phyloP scores from a whole-genome alignment of 805 yeast genomes.

The Blastobotrys muscicola region DNA sequence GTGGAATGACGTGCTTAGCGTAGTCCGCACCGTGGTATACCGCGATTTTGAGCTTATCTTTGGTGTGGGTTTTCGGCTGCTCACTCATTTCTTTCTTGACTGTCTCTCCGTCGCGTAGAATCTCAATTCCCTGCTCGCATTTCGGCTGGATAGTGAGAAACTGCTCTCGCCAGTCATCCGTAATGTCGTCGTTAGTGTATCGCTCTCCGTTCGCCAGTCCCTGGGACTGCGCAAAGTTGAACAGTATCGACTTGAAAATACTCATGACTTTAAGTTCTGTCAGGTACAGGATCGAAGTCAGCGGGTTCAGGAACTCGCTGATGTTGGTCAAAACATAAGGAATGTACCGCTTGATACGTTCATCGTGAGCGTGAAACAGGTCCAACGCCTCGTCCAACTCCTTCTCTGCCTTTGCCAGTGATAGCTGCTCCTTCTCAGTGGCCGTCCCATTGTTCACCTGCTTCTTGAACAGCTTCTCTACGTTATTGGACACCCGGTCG shows the following conservation, averaged over 20 bases:
- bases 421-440: constrained; percentile 23
- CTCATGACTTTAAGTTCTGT: constrained; percentile 21
- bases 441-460: constrained; percentile 2
- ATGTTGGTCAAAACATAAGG: constrained; percentile 23
- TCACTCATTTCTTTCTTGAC: constrained; percentile 19
- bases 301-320: constrained; percentile 25
- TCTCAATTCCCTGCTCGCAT: constrained; percentile 21
- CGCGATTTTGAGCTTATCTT: constrained; percentile 21
- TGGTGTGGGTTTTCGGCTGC: constrained; percentile 11
- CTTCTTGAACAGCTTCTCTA: constrained; percentile 24
- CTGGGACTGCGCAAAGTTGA: constrained; percentile 18
- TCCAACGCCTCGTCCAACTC: constrained; percentile 26
- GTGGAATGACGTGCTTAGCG: constrained; percentile 1
- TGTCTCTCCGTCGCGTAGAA: constrained; percentile 21
- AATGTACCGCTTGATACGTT: constrained; percentile 18
- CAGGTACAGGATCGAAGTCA: constrained; percentile 22
- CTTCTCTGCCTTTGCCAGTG: constrained; percentile 19
- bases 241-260: constrained; percentile 15
- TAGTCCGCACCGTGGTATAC: constrained; percentile 8
- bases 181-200: constrained; percentile 13
- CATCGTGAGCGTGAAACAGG: constrained; percentile 24
- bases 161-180: constrained; percentile 23
- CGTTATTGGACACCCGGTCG: constrained; percentile 25
- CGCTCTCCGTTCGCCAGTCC: constrained; percentile 14
- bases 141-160: constrained; percentile 20